phyloP scores from a whole-genome alignment of 371 early-diverging fungal genomes.

The Mucor velutinosus region DNA sequence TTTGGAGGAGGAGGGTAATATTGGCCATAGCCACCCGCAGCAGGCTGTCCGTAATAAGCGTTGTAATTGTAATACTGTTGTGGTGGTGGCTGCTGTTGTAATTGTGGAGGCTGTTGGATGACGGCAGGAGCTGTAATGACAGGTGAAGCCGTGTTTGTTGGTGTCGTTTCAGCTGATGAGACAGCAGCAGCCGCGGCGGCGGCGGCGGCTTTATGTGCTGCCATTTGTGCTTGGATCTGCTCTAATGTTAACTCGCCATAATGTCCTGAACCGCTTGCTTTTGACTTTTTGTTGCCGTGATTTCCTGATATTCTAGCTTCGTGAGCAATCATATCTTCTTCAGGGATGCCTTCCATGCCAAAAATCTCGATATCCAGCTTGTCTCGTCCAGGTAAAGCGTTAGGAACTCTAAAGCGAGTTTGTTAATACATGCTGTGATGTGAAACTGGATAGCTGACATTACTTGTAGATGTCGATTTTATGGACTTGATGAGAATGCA shows the following conservation, averaged over 20 bases:
- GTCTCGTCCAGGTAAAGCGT: conserved; percentile 87
- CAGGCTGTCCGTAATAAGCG: conserved; percentile 1
- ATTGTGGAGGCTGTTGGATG: neutral
- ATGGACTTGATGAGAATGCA: conserved; percentile 93
- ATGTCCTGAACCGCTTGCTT: conserved; percentile 33
- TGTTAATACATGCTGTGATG: neutral
- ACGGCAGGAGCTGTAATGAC: conserved; percentile 10
- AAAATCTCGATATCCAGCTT: conserved; percentile 88
- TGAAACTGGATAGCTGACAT: conserved; percentile 3
- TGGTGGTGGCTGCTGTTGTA: neutral
- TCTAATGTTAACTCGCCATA: conserved; percentile 45
- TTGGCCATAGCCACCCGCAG: conserved; percentile 12
- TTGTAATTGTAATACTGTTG: neutral
- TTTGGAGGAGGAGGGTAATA: conserved; percentile 20
- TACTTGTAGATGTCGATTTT: conserved; percentile 83
- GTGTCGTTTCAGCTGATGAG: neutral
- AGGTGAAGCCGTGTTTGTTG: neutral
- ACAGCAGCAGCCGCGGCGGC: neutral
- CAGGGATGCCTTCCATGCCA: conserved; percentile 95
- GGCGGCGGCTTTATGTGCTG: conserved; percentile 37
- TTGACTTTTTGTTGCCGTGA: conserved; percentile 29
- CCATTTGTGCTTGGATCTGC: conserved; percentile 42
- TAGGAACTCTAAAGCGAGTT: conserved; percentile 71
- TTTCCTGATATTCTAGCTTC: conserved; percentile 46
- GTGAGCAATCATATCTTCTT: conserved; percentile 75